Evolutionary conservation across 768 basidiomycete species (phyloP).

Genomic region (Lyophyllum shimeji): DNA sequence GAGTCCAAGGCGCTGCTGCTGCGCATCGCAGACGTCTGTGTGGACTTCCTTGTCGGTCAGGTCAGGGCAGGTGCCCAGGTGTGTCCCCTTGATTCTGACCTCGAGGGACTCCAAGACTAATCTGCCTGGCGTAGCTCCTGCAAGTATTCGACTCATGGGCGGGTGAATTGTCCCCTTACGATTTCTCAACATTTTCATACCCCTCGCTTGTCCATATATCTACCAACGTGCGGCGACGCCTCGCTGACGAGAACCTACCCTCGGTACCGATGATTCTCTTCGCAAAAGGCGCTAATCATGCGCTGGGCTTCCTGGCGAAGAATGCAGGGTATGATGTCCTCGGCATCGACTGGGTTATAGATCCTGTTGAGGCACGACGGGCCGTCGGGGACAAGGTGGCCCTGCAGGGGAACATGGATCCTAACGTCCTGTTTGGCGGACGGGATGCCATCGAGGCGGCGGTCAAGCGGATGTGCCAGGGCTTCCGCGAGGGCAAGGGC

Average conservation of each 20-base stretch:
- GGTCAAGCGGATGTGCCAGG: conserved; percentile 78
- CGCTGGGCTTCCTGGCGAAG: conserved; percentile 58
- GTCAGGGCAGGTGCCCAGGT: conserved; percentile 97
- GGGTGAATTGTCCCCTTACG: conserved; percentile 85
- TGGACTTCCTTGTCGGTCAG: conserved; percentile 90
- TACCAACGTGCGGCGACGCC: conserved; percentile 57
- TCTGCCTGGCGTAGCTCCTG: conserved; percentile 62
- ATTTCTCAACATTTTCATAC: conserved; percentile 82
- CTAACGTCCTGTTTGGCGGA: conserved; percentile 82
- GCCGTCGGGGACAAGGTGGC: conserved; percentile 63
- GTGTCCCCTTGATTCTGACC: conserved; percentile 16
- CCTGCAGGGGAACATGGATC: conserved; percentile 94
- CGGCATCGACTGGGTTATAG: conserved; percentile 89
- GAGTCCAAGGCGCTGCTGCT: conserved; percentile 76
- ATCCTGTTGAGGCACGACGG: conserved; percentile 67
- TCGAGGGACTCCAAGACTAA: background rate
- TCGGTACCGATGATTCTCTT: conserved; percentile 86
- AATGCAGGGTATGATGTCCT: conserved; percentile 81
- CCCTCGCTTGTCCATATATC: conserved; percentile 79
- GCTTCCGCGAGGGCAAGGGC: conserved; percentile 64
- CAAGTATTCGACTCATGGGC: conserved; percentile 99
- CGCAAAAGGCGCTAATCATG: conserved; percentile 89
- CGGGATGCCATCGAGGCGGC: conserved; percentile 81
- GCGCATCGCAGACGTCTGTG: conserved; percentile 85
- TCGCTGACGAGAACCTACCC: conserved; percentile 53